Evolutionary conservation across 1,284 basidiomycete genomes (phyloP).

Genomic region (Lentinula novae-zelandiae): DNA sequence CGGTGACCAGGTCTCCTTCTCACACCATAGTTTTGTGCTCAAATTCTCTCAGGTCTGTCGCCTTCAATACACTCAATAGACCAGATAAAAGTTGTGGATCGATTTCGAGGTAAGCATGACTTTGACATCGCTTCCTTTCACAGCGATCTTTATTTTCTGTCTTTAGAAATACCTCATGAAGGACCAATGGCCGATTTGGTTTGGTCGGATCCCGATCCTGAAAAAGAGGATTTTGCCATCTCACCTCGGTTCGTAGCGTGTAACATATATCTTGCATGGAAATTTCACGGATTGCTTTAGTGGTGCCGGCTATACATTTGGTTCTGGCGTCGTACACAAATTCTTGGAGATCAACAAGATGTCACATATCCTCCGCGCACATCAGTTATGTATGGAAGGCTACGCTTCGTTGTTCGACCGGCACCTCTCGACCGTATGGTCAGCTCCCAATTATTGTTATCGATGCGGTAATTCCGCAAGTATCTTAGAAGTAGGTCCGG

Average conservation of each 20-base stretch:
- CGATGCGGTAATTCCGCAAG: slow-evolving; percentile 97
- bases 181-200: slow-evolving; percentile 99
- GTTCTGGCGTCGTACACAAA: slow-evolving; percentile 97
- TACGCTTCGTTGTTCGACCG: slow-evolving; percentile 94
- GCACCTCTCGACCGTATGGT: slow-evolving; percentile 97
- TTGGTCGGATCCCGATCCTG: slow-evolving; percentile 99
- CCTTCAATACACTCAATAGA: slow-evolving; percentile 99
- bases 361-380: slow-evolving; percentile 96
- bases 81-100: slow-evolving; percentile 98
- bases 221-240: slow-evolving; percentile 99
- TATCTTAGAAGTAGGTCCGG: slow-evolving; percentile 94
- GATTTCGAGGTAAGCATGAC: slow-evolving; percentile 77
- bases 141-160: slow-evolving; percentile 21
- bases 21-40: slow-evolving; percentile 9
- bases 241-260: slow-evolving; percentile 76
- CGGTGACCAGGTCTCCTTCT: slow-evolving; percentile 44
- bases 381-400: slow-evolving; percentile 99
- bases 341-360: slow-evolving; percentile 94
- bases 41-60: slow-evolving; percentile 66
- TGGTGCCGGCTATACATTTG: slow-evolving; percentile 98
- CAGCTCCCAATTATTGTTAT: slow-evolving; percentile 97
- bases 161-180: slow-evolving; percentile 94
- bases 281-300: slow-evolving; percentile 38
- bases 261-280: background rate
- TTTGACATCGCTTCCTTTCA: slow-evolving; percentile 16